phyloP scores from a whole-genome alignment of 306 rosid species.

The Luffa acutangula region DNA sequence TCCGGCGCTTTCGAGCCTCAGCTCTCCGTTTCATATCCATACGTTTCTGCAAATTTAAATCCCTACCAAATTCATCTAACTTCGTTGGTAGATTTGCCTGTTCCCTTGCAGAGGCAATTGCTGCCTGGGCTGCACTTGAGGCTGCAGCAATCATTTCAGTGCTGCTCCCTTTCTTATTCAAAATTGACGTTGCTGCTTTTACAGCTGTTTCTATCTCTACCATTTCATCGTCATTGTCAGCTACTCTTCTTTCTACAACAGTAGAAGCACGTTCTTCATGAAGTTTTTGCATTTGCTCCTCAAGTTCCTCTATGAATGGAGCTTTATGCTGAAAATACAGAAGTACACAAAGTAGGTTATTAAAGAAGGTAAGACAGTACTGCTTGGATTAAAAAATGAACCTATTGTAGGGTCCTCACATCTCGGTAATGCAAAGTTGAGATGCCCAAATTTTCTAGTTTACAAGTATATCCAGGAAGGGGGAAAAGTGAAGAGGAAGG shows the following conservation, averaged over 20 bases:
- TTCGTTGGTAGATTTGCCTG: conserved; percentile 60
- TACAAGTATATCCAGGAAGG: neutral
- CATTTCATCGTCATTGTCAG: conserved; percentile 73
- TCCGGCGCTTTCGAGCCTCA: conserved; percentile 46
- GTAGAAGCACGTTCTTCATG: conserved; percentile 74
- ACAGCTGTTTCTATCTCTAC: conserved; percentile 78
- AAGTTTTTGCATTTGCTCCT: conserved; percentile 77
- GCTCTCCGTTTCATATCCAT: conserved; percentile 62
- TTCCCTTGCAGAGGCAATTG: conserved; percentile 53
- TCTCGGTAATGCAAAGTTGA: neutral
- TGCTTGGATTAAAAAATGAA: neutral
- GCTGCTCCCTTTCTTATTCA: conserved; percentile 56
- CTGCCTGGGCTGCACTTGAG: conserved; percentile 71
- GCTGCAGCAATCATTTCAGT: conserved; percentile 49
- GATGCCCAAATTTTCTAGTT: neutral
- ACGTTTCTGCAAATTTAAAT: conserved; percentile 76
- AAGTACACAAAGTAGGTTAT: neutral
- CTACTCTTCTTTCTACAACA: conserved; percentile 54
- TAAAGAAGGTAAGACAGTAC: neutral
- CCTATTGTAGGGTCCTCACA: neutral
- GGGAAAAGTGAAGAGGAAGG: neutral
- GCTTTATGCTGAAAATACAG: conserved; percentile 65
- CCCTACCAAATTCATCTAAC: conserved; percentile 91
- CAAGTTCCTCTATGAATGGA: conserved; percentile 85
- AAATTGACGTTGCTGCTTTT: conserved; percentile 58